These are phyloP conservation scores for Cercospora beticola DNA, from an alignment of 2,329 filamentous ascomycete genomes.

Conservation along the genomic window DNA sequence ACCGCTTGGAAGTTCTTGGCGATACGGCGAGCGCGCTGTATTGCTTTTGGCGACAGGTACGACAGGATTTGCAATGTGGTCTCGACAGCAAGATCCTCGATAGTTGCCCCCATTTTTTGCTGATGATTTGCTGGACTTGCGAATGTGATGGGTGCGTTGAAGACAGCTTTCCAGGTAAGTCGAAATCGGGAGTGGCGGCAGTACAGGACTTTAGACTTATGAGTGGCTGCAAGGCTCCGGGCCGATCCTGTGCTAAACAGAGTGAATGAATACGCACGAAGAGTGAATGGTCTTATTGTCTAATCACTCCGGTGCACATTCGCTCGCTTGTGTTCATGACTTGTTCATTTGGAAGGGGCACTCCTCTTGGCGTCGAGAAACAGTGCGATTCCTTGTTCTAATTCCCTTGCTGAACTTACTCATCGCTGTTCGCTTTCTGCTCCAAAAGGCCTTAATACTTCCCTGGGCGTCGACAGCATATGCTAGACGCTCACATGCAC, in stretches of 20 bases:
- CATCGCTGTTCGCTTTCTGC: neutral
- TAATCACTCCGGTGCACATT: neutral
- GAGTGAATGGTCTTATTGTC: neutral
- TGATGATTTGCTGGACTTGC: neutral
- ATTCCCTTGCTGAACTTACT: neutral
- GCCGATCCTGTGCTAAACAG: neutral
- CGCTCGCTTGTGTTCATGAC: neutral
- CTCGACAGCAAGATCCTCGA: neutral
- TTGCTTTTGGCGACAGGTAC: neutral
- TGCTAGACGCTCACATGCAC: too few species aligned
- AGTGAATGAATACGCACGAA: neutral
- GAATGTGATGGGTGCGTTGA: neutral
- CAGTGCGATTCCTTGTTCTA: neutral
- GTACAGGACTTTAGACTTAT: neutral
- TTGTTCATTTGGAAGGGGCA: neutral
- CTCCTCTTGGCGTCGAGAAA: neutral
- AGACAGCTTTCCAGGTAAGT: neutral
- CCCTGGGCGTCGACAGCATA: too few species aligned
- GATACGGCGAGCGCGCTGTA: conserved; percentile 1
- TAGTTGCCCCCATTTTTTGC: neutral
- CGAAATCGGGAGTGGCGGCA: neutral
- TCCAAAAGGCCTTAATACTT: neutral
- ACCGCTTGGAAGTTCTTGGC: neutral
- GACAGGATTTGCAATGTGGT: neutral
- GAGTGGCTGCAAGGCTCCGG: neutral